phyloP scores from a whole-genome alignment of 179 eudicot genomes.

The Carnegiea gigantea region DNA sequence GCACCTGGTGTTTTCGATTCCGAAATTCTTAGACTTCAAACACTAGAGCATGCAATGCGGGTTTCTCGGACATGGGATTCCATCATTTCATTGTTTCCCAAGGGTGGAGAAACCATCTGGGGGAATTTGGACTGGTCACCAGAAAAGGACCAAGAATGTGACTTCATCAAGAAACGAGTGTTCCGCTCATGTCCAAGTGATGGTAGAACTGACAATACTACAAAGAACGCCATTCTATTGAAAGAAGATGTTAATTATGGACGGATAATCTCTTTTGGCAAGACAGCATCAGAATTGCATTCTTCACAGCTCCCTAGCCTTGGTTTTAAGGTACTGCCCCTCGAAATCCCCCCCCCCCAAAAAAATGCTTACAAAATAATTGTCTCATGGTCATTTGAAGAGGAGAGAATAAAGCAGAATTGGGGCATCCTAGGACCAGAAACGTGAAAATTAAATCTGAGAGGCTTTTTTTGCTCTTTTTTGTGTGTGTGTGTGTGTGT shows the following conservation, averaged over 20 bases:
- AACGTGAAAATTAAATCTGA: no score
- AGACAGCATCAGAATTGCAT: conserved; percentile 40
- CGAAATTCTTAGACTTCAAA: conserved; percentile 45
- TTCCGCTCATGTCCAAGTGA: conserved; percentile 17
- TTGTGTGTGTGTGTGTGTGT: no score
- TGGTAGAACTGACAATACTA: conserved; percentile 31
- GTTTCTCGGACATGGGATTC: conserved; percentile 65
- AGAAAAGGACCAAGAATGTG: conserved; percentile 48
- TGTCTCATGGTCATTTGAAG: not conserved
- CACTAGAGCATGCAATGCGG: conserved; percentile 53
- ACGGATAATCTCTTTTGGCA: conserved; percentile 57
- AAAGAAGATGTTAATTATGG: conserved; percentile 44
- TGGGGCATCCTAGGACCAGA: no score
- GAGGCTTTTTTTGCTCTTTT: no score
- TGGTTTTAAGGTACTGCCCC: conserved; percentile 36
- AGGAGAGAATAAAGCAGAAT: no score
- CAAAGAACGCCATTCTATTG: conserved; percentile 19
- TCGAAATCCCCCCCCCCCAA: no score
- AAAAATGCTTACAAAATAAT: no score
- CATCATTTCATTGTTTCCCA: conserved; percentile 51
- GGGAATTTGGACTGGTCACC: conserved; percentile 64
- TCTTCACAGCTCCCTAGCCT: conserved; percentile 42
- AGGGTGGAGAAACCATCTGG: conserved; percentile 69
- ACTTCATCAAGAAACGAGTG: conserved; percentile 26
- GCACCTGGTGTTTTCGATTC: conserved; percentile 55